Evolutionary conservation across 495 filamentous ascomycete species (phyloP).

Genomic region (Clavariopsis aquatica): DNA sequence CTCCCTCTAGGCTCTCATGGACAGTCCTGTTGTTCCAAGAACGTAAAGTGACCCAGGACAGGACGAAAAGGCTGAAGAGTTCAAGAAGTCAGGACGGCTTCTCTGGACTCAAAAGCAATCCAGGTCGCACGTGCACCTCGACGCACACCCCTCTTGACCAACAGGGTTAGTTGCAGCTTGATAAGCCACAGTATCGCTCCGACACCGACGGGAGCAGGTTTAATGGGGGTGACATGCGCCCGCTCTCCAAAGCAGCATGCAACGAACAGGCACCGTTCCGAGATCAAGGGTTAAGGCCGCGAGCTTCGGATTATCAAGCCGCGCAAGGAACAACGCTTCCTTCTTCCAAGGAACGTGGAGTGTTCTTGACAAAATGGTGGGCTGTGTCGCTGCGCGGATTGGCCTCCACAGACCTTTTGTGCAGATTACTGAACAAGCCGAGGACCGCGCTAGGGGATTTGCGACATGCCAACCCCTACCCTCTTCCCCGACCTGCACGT

Average conservation of each 20-base stretch:
- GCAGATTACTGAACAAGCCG: slow-evolving; percentile 33
- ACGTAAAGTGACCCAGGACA: slow-evolving; percentile 13
- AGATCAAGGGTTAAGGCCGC: neutral
- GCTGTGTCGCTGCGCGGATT: neutral
- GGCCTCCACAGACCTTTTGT: no score
- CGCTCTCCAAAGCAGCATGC: slow-evolving; percentile 11
- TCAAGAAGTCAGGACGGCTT: neutral
- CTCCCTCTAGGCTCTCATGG: slow-evolving; percentile 11
- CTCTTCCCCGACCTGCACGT: neutral
- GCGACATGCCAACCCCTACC: neutral
- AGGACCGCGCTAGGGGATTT: slow-evolving; percentile 4
- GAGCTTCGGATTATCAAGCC: slow-evolving; percentile 4
- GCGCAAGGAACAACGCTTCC: neutral
- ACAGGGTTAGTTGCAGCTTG: slow-evolving; percentile 20
- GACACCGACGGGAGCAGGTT: slow-evolving; percentile 1
- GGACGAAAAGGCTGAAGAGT: neutral
- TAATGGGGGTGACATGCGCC: neutral
- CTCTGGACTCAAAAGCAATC: slow-evolving; percentile 13
- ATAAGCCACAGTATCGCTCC: slow-evolving; percentile 20
- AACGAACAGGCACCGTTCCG: neutral
- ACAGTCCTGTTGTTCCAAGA: neutral
- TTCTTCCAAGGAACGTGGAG: neutral
- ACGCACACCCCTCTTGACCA: slow-evolving; percentile 9
- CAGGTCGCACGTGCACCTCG: neutral
- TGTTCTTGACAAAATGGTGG: neutral